A percentile compares a stretch with the other conserved stretches of the same genome.
These are phyloP conservation scores for Wickerhamiella pararugosa DNA, from an alignment of 1,139 yeast genomes.

Conservation along the genomic window DNA sequence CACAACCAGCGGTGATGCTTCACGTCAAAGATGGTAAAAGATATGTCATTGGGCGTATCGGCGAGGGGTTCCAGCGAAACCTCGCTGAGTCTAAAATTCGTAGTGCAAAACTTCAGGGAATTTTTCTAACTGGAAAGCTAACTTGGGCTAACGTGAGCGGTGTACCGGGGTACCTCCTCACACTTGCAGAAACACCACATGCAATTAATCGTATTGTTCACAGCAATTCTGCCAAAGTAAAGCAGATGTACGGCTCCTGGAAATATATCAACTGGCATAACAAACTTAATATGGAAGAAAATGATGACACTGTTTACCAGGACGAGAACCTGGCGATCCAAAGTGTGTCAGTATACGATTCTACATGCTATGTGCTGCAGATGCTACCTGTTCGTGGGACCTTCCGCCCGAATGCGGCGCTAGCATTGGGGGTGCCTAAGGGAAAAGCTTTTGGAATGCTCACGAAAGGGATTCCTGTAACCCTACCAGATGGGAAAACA, in stretches of 20 bases:
- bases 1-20: constrained; percentile 44
- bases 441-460: constrained; percentile 46
- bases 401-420: constrained; percentile 54
- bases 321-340: constrained; percentile 40
- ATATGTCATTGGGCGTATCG: constrained; percentile 62
- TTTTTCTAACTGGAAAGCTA: constrained; percentile 62
- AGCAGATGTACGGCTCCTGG: constrained; percentile 61
- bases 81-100: constrained; percentile 29
- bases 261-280: constrained; percentile 76
- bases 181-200: constrained; percentile 64
- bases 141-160: constrained; percentile 75
- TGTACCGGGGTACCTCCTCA: constrained; percentile 72
- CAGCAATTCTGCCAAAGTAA: constrained; percentile 26
- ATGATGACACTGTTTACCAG: constrained; percentile 29
- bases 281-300: constrained; percentile 42
- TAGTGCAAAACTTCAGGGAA: constrained; percentile 37
- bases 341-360: constrained; percentile 29
- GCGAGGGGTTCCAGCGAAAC: constrained; percentile 77
- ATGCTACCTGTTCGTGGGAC: constrained; percentile 63
- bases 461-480: constrained; percentile 45
- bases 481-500: constrained; percentile 41
- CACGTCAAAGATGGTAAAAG: constrained; percentile 37
- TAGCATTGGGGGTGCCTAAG: constrained; percentile 49
- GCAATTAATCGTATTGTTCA: constrained; percentile 30
- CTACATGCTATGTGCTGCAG: constrained; percentile 47